Evolutionary conservation across 164 flowering plant genomes (phyloP), one percentile per base, ranked within the genome.

Genomic region (Houttuynia cordata): DNA sequence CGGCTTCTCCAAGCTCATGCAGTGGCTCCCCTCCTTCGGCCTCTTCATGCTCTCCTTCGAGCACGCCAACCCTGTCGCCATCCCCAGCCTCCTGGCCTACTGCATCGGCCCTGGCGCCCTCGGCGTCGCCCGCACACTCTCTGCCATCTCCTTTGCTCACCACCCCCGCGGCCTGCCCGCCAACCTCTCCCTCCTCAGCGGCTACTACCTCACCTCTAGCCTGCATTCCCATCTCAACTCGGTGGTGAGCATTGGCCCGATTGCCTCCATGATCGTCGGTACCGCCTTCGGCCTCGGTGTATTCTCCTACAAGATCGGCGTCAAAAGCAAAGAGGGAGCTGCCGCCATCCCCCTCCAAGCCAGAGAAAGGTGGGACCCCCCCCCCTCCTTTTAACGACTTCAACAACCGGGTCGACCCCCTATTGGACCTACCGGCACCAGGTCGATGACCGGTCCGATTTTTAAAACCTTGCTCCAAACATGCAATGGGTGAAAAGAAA

Each of bases 261-360:
- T 93, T 68, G 71, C 81, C 25, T 79, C 67, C 7, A 84, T 93
- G 91, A 83, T 85, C 58, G 70, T 85, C 0, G 97, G 88, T 22
- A 79, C 74, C 54, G 71, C 85, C 61, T 68, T 72, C 14, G 96
- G 93, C 10, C 62, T 68, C 13, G 68, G 83, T 24, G 86, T n/a
- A n/a, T n/a, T n/a, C n/a, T n/a, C n/a, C n/a, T n/a, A n/a, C n/a
- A n/a, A n/a, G n/a, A n/a, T n/a, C 57, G 97, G 96, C 0, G 67
- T 93, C 20, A 97, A 93, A 67, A 91, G 96, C 19, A 90, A 86
- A 72, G 94, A 82, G n/a, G n/a, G n/a, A n/a, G n/a, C n/a, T 55
- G 96, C 96, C 0, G 90, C 90, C 24, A 74, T 84, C 63, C 86
- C 92, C 1, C 58, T 86, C 61, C 88, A 88, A 66, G 67, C 80